Base-by-base conservation (phyloP, 2,329 filamentous ascomycete genomes). In the Apiospora arundinis region DNA sequence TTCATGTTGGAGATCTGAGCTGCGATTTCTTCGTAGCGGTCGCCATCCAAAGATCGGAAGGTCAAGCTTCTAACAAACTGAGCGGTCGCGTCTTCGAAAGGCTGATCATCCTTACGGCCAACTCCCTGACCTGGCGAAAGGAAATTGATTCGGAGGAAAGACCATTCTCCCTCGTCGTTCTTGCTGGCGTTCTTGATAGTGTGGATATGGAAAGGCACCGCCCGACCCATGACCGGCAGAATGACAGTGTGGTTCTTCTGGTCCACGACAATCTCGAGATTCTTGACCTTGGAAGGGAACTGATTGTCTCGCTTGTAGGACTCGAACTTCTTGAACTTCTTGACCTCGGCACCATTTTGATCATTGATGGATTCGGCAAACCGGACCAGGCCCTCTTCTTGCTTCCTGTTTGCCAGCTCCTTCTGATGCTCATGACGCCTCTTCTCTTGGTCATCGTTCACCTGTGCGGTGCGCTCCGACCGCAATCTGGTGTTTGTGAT, bases 181-280 rank as follows among this genome's bases (percentile, higher is more conserved):
- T 97, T 97, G 84, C 95, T 98, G 28, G 95, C 96, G 80, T 98
- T 99, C 84, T 99, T 99, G 88, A 99, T 97, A 2, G 97, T 98
- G 80, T 90, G 89, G 77, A 99, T 98, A 82, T 99, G 97, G 85
- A 98, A 99, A 0, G 96, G 96, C 37, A 99, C 96, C 0, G 96
- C 95, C 9, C 97, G 91, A 60, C 96, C 96, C 94, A 99, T 97
- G 77, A 99, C 95, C 2, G 97, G 96, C 60, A 99, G 89, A 69
- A 99, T 92, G 71, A 99, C 90, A 0, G 95, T 98, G 71, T 90
- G 90, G 77, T 94, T 96, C 85, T 97, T 98, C 76, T 90, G 88
- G 79, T 99, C 96, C 18, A 98, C 94, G 28, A 97, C 89, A 73
- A 99, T 94, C 73, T 93, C 92, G 71, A 98, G 86, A 77, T 97